phyloP scores from a whole-genome alignment of 352 stramenopile genomes.

The Pythium dissimile region DNA sequence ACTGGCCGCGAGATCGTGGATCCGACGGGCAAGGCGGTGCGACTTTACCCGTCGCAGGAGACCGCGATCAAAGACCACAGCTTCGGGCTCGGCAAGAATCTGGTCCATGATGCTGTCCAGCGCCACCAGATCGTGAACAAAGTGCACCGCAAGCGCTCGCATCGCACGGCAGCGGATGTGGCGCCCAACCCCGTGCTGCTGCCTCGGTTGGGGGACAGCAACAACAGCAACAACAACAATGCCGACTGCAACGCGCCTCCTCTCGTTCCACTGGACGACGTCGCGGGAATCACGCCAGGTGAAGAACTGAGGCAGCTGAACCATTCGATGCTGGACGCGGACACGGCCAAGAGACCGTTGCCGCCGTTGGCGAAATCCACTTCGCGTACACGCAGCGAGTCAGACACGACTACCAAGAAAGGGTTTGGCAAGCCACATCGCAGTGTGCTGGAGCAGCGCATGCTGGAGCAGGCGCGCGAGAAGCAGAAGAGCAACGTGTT shows the following conservation, averaged over 20 bases:
- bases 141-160: slow-evolving; percentile 14
- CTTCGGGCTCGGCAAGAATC: slow-evolving; percentile 62
- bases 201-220: slow-evolving; percentile 5
- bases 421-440: slow-evolving; percentile 46
- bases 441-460: slow-evolving; percentile 63
- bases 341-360: not conserved
- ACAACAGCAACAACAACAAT: slow-evolving; percentile 24
- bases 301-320: slow-evolving; percentile 26
- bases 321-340: not conserved
- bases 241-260: not conserved
- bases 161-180: not conserved
- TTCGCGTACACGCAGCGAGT: not conserved
- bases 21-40: slow-evolving; percentile 53
- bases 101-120: slow-evolving; percentile 29
- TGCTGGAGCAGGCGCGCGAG: slow-evolving; percentile 37
- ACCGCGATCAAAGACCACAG: slow-evolving; percentile 65
- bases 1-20: slow-evolving; percentile 61
- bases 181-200: slow-evolving; percentile 14
- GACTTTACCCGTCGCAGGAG: slow-evolving; percentile 68
- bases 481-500: slow-evolving; percentile 58
- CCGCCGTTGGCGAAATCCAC: slow-evolving; percentile 13
- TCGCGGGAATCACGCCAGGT: slow-evolving; percentile 9
- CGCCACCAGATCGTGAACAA: slow-evolving; percentile 21
- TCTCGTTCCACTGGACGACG: not conserved
- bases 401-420: slow-evolving; percentile 14